These are phyloP conservation scores for Globisporangium polare DNA, from an alignment of 352 stramenopile species.

Conservation along the genomic window DNA sequence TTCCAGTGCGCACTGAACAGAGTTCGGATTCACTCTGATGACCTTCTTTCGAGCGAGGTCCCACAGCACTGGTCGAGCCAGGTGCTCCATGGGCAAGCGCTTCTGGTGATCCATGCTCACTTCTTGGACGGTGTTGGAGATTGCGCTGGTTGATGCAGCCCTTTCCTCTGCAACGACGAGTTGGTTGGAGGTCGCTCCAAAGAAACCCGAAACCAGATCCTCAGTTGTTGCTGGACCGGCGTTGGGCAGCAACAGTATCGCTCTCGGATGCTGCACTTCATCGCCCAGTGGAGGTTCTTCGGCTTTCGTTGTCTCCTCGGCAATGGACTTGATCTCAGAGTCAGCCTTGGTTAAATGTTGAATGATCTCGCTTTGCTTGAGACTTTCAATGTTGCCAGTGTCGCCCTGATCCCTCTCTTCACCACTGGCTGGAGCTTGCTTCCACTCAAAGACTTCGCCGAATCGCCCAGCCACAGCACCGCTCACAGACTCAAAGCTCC, in stretches of 20 bases:
- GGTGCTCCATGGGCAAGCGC: conserved; percentile 23
- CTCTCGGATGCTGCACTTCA: background rate
- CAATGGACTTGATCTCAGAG: background rate
- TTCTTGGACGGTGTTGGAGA: background rate
- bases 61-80: conserved; percentile 40
- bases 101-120: background rate
- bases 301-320: background rate
- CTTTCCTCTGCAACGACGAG: background rate
- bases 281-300: background rate
- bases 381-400: background rate
- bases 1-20: conserved; percentile 23
- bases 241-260: conserved; percentile 5
- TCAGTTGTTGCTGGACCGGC: conserved; percentile 8
- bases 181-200: background rate
- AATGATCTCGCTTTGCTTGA: background rate
- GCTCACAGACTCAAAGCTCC: conserved; percentile 16
- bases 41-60: conserved; percentile 45
- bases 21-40: conserved; percentile 24
- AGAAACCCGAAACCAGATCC: conserved; percentile 13
- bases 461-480: conserved; percentile 8
- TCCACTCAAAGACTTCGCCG: conserved; percentile 15
- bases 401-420: background rate
- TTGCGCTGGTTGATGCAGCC: background rate
- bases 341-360: background rate
- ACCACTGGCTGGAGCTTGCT: background rate